These are phyloP conservation scores for Curvularia spicifera DNA, from an alignment of 2,329 filamentous ascomycete genomes.

Conservation along the genomic window DNA sequence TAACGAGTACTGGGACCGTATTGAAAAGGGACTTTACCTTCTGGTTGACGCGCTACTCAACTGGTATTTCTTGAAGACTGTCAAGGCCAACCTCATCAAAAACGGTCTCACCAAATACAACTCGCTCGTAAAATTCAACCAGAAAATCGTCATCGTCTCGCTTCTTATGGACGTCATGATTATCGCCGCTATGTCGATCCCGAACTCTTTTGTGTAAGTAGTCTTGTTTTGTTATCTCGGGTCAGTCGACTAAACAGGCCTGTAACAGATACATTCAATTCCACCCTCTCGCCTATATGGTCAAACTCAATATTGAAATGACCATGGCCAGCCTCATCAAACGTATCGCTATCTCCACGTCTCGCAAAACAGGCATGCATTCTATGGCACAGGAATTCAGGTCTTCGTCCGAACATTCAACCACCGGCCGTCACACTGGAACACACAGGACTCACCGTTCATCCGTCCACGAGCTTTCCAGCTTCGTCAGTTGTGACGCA, in stretches of 20 bases:
- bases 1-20: conserved; percentile 50
- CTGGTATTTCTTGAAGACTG: conserved; percentile 52
- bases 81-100: conserved; percentile 56
- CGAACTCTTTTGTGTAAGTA: conserved; percentile 54
- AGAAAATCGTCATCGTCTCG: conserved; percentile 58
- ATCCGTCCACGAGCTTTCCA: conserved; percentile 37
- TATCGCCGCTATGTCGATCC: conserved; percentile 56
- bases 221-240: no score
- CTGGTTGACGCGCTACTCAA: conserved; percentile 48
- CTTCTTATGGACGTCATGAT: conserved; percentile 59
- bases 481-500: conserved; percentile 28
- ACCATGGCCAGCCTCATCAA: conserved; percentile 60
- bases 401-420: conserved; percentile 35
- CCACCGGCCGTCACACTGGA: conserved; percentile 16
- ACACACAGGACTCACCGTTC: conserved; percentile 14
- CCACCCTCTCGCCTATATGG: conserved; percentile 58
- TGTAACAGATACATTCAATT: conserved; percentile 55
- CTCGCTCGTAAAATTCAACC: conserved; percentile 59
- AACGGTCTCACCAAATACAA: conserved; percentile 61
- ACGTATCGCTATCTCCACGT: conserved; percentile 44
- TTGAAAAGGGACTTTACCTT: conserved; percentile 49
- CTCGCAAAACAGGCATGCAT: conserved; percentile 36
- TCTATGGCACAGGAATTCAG: conserved; percentile 40
- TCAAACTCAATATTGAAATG: conserved; percentile 61
- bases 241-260: conserved; percentile 2